phyloP scores from a whole-genome alignment of 345 rosid species.

The Citrus maxima region DNA sequence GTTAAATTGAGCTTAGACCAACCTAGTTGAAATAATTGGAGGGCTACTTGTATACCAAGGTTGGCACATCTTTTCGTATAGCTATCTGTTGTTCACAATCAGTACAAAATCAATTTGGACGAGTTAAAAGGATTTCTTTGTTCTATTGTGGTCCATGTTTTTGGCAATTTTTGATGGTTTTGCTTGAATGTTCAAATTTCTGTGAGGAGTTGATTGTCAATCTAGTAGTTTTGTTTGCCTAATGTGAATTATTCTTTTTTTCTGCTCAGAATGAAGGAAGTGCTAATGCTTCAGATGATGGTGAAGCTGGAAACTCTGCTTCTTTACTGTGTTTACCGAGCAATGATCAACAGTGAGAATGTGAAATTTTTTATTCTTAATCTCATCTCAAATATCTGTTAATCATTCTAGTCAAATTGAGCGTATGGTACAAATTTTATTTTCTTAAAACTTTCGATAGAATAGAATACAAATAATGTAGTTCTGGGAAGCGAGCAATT shows the following conservation, averaged over 20 bases:
- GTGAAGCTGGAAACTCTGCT: conserved; percentile 7
- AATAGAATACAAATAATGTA: background rate
- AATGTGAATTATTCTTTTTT: background rate
- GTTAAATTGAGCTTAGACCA: too few species aligned
- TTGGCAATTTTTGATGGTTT: background rate
- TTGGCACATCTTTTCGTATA: too few species aligned
- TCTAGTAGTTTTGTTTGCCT: background rate
- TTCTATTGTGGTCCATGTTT: background rate
- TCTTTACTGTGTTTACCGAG: conserved; percentile 6
- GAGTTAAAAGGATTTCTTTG: background rate
- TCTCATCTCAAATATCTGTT: background rate
- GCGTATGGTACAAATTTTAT: background rate
- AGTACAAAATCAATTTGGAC: background rate
- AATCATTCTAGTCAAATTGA: background rate
- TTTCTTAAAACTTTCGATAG: background rate
- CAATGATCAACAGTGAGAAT: conserved; percentile 15
- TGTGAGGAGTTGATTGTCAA: background rate
- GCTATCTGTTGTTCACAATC: too few species aligned
- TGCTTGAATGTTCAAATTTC: background rate
- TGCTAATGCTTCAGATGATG: conserved; percentile 5
- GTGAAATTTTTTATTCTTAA: background rate
- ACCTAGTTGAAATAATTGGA: too few species aligned
- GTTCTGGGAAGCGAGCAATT: background rate
- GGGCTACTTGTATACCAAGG: too few species aligned
- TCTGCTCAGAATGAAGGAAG: conserved; percentile 27